phyloP scores from a whole-genome alignment of 192 early-diverging fungal genomes.

The Linnemannia hyalina region DNA sequence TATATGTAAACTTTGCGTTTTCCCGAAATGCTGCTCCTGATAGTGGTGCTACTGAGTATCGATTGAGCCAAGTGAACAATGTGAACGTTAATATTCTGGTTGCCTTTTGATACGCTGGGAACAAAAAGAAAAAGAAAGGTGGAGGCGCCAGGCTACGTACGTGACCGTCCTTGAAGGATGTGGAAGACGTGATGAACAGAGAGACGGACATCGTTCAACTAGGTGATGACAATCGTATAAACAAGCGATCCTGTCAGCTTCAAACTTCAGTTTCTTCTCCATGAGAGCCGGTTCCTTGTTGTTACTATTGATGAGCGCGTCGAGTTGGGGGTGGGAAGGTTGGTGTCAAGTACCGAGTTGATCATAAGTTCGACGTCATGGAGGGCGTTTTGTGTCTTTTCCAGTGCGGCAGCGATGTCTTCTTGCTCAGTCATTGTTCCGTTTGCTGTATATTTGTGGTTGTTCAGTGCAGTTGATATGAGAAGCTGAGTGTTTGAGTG shows the following conservation, averaged over 20 bases:
- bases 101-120: background rate
- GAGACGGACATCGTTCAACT: slow-evolving; percentile 50
- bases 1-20: slow-evolving; percentile 47
- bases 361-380: slow-evolving; percentile 55
- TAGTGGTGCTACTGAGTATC: slow-evolving; percentile 12
- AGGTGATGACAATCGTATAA: background rate
- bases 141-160: background rate
- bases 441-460: background rate
- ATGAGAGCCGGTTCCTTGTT: background rate
- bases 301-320: too few relatives aligned
- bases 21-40: slow-evolving; percentile 37
- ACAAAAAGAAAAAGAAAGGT: background rate
- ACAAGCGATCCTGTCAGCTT: background rate
- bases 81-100: background rate
- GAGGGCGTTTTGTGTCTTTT: slow-evolving; percentile 33
- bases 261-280: background rate
- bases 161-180: slow-evolving; percentile 46
- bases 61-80: background rate
- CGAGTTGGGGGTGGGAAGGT: too few relatives aligned
- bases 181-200: slow-evolving; percentile 49
- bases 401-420: slow-evolving; percentile 24
- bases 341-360: slow-evolving; percentile 27
- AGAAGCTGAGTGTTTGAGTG: background rate
- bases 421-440: slow-evolving; percentile 16
- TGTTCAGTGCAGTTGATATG: background rate